Conservation (phyloP, 345 rosid species). For the Euphorbia peplus region DNA sequence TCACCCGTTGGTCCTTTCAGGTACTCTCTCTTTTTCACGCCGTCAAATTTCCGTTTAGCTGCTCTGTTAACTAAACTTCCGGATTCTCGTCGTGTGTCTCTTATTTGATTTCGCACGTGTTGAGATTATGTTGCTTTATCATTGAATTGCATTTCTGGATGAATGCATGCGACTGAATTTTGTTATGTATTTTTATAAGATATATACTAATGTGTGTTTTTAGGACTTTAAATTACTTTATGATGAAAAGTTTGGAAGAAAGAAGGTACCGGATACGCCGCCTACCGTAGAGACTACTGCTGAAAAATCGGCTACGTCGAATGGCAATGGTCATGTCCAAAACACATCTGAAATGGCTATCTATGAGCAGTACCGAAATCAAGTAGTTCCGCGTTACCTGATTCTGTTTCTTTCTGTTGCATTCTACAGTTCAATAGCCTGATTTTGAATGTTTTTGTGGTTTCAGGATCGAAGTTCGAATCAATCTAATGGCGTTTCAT, state of each 20-base stretch:
- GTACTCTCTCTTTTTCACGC: conserved; percentile 24
- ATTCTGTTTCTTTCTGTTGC: not conserved
- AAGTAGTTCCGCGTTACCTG: conserved; percentile 36
- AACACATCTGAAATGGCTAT: conserved; percentile 58
- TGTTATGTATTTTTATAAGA: conserved; percentile 36
- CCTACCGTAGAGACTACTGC: conserved; percentile 35
- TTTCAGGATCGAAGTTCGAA: conserved; percentile 42
- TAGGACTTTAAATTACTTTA: conserved; percentile 75
- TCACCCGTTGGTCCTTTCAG: conserved; percentile 91
- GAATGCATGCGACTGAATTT: not conserved
- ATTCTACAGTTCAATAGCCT: not conserved
- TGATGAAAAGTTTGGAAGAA: conserved; percentile 93
- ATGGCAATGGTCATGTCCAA: conserved; percentile 44
- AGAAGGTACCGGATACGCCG: conserved; percentile 44
- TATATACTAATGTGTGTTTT: conserved; percentile 33
- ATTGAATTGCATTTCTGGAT: not conserved
- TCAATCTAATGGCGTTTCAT: conserved; percentile 34
- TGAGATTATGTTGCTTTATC: not conserved
- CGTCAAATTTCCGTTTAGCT: conserved; percentile 6
- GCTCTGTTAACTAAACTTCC: not conserved
- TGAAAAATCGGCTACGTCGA: conserved; percentile 33
- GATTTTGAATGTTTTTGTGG: not conserved
- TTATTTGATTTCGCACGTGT: not conserved
- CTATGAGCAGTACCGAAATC: conserved; percentile 59
- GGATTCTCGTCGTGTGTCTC: too few relatives aligned